Conservation (phyloP, 305 asterid species). For the Fraxinus angustifolia region DNA sequence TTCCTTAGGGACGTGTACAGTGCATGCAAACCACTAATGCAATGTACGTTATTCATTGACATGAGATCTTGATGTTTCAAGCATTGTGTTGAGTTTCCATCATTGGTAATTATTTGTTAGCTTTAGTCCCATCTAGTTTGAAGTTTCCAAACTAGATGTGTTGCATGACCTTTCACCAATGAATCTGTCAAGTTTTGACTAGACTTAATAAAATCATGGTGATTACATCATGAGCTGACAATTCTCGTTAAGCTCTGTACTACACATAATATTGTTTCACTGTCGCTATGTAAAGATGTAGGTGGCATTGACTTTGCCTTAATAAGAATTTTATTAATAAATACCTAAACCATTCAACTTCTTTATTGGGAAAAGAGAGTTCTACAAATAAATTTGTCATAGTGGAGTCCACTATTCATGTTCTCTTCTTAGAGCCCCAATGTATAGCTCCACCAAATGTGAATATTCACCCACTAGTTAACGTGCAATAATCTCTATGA, state of each 20-base stretch:
- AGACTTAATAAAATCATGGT: neutral
- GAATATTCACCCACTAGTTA: neutral
- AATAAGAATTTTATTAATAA: neutral
- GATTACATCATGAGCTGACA: neutral
- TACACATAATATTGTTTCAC: neutral
- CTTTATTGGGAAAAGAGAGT: neutral
- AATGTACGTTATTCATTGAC: neutral
- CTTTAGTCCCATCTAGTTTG: neutral
- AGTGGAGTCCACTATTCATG: neutral
- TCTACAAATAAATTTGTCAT: neutral
- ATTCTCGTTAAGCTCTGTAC: neutral
- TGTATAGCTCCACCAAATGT: neutral
- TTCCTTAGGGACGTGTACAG: neutral
- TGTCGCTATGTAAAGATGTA: neutral
- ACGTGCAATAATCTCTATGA: neutral
- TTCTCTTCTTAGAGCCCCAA: neutral
- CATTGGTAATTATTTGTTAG: neutral
- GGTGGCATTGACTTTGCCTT: neutral
- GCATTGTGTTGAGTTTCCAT: neutral
- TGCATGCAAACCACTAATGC: neutral
- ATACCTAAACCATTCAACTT: neutral
- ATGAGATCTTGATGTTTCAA: neutral
- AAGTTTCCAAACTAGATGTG: neutral
- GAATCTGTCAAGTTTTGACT: neutral
- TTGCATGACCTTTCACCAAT: neutral